phyloP scores from a whole-genome alignment of 2,329 filamentous ascomycete genomes.

The Mycosphaerella sp. region DNA sequence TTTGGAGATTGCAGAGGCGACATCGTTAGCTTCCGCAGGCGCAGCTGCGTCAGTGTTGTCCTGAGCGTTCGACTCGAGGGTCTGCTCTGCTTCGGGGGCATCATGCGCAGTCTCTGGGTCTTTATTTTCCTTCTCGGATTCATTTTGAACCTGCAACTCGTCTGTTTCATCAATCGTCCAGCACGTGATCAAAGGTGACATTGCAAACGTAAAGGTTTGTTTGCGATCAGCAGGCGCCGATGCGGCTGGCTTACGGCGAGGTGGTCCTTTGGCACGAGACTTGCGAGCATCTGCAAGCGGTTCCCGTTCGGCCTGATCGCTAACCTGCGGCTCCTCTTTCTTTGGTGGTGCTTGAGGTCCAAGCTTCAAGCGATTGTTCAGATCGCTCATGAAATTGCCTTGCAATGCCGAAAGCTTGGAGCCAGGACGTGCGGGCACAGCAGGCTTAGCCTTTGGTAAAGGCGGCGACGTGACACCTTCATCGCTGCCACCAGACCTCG shows the following conservation, averaged over 20 bases:
- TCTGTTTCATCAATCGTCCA: conserved; percentile 43
- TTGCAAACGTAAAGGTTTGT: conserved; percentile 42
- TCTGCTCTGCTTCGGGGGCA: conserved; percentile 22
- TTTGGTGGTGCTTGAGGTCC: conserved; percentile 71
- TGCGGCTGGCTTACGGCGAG: conserved; percentile 61
- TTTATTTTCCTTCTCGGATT: conserved; percentile 16
- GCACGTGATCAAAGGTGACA: conserved; percentile 35
- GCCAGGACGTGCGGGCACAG: conserved; percentile 72
- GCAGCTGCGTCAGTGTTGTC: conserved; percentile 25
- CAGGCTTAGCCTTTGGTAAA: conserved; percentile 66
- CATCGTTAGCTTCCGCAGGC: conserved; percentile 17
- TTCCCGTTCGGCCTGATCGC: conserved; percentile 60
- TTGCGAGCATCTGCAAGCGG: conserved; percentile 88
- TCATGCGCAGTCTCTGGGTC: conserved; percentile 6
- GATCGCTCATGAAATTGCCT: conserved; percentile 84
- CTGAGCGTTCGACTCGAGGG: conserved; percentile 24
- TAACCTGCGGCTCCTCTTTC: conserved; percentile 54
- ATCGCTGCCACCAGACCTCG: conserved; percentile 9
- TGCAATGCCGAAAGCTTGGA: conserved; percentile 88
- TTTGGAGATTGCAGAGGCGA: conserved; percentile 16
- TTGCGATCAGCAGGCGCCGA: conserved; percentile 51
- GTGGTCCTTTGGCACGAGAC: conserved; percentile 79
- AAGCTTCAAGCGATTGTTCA: conserved; percentile 81
- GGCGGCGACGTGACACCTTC: conserved; percentile 32
- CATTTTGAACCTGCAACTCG: conserved; percentile 32